Evolutionary conservation across 1,284 basidiomycete species (phyloP).

Genomic region (Cutaneotrichosporon dermatis): DNA sequence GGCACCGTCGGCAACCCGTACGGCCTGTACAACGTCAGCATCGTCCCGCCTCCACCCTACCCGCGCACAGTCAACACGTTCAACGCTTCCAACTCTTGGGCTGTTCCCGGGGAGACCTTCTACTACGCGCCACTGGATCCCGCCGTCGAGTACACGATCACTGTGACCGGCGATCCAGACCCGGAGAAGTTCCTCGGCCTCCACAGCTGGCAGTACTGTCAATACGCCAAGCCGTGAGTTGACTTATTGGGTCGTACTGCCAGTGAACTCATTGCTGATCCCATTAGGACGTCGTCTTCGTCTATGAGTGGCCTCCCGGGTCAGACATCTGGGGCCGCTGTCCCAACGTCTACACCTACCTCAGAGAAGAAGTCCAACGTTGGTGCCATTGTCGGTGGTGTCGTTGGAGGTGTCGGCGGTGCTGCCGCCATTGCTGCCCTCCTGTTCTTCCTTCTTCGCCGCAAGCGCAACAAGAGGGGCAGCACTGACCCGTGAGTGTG

Average conservation of each 20-base stretch:
- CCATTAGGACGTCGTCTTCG: too few species aligned
- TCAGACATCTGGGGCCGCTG: too few species aligned
- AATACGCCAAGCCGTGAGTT: neutral
- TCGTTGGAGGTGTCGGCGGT: slow-evolving; percentile 46
- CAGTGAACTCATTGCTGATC: too few species aligned
- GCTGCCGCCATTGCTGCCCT: slow-evolving; percentile 34
- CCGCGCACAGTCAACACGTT: neutral
- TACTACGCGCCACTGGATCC: neutral
- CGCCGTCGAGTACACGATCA: neutral
- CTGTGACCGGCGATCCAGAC: neutral
- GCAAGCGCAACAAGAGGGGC: slow-evolving; percentile 11
- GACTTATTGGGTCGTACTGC: too few species aligned
- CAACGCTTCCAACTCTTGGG: slow-evolving; percentile 1
- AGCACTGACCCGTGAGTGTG: neutral
- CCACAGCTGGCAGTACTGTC: neutral
- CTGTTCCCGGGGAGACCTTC: neutral
- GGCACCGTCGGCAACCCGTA: neutral
- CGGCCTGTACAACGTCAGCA: neutral
- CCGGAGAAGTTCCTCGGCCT: neutral
- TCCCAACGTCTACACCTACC: neutral
- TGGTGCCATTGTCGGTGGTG: slow-evolving; percentile 48
- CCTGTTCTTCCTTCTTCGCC: slow-evolving; percentile 39
- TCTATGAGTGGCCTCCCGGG: neutral
- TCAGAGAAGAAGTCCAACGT: slow-evolving; percentile 17
- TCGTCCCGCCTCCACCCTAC: neutral